These are phyloP conservation scores for Tylopilus plumbeoviolaceoides DNA, from an alignment of 768 basidiomycete species.

Conservation along the genomic window DNA sequence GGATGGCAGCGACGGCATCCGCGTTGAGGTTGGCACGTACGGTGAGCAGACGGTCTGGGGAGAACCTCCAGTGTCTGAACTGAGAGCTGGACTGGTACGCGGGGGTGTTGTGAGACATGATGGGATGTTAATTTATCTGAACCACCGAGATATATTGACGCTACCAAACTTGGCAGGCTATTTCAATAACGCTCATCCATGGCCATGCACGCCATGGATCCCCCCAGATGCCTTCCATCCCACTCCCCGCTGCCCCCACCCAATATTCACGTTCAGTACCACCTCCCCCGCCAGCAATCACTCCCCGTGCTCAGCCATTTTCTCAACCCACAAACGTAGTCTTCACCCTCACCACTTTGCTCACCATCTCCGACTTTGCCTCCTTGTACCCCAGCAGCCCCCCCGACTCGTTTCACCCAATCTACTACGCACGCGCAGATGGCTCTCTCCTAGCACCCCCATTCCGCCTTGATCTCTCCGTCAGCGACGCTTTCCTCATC, in stretches of 20 bases:
- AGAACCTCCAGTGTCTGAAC: conserved; percentile 87
- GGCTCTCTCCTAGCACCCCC: conserved; percentile 6
- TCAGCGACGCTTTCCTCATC: conserved; percentile 1
- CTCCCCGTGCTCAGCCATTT: neutral
- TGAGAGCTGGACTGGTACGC: conserved; percentile 80
- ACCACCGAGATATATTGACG: neutral
- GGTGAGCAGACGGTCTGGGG: conserved; percentile 54
- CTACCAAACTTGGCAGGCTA: neutral
- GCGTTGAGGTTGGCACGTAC: conserved; percentile 68
- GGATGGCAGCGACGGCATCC: conserved; percentile 74
- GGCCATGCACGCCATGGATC: neutral
- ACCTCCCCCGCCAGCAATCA: neutral
- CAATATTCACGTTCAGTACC: too few relatives aligned
- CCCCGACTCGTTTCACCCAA: neutral
- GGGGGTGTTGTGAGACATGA: conserved; percentile 29
- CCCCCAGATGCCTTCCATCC: neutral
- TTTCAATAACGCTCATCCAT: neutral
- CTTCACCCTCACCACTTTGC: neutral
- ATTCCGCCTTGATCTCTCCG: neutral
- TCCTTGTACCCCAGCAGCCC: neutral
- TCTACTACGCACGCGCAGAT: neutral
- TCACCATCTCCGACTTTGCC: conserved; percentile 1
- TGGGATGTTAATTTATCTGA: neutral
- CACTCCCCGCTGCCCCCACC: neutral
- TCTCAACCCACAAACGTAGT: neutral